These are phyloP conservation scores for Rhizophagus prolifer DNA, from an alignment of 192 early-diverging fungal genomes.

Conservation along the genomic window DNA sequence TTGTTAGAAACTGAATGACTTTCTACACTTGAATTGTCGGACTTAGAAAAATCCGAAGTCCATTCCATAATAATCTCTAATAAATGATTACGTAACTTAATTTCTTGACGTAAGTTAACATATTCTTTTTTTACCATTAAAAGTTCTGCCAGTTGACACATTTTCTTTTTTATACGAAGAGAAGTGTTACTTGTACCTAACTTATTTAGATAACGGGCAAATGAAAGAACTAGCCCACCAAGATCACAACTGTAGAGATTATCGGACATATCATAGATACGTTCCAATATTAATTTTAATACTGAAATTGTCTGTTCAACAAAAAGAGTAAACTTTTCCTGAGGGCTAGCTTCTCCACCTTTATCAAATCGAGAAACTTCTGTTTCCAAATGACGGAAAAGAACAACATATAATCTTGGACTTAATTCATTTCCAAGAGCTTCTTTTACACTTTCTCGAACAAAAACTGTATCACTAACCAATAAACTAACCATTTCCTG, in stretches of 20 bases:
- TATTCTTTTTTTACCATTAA: conserved; percentile 74
- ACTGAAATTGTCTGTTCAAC: conserved; percentile 75
- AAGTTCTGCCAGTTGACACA: conserved; percentile 73
- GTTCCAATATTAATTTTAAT: conserved; percentile 70
- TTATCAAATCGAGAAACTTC: conserved; percentile 58
- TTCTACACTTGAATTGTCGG: conserved; percentile 36
- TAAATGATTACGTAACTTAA: conserved; percentile 69
- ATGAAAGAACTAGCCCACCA: conserved; percentile 60
- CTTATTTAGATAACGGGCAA: conserved; percentile 71
- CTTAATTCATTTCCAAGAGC: conserved; percentile 72
- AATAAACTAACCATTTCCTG: conserved; percentile 69
- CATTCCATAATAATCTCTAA: conserved; percentile 73
- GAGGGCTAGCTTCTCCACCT: conserved; percentile 54
- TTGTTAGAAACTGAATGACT: conserved; percentile 29
- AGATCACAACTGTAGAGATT: conserved; percentile 67
- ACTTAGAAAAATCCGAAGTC: conserved; percentile 55
- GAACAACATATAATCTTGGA: conserved; percentile 59
- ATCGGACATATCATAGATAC: conserved; percentile 59
- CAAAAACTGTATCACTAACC: conserved; percentile 65
- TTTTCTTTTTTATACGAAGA: conserved; percentile 68
- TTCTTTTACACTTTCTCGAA: conserved; percentile 78
- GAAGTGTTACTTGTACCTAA: conserved; percentile 53
- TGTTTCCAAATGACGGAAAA: conserved; percentile 57
- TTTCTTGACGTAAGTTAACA: conserved; percentile 68
- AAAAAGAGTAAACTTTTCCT: conserved; percentile 64